Conservation (phyloP, 2,329 filamentous ascomycete genomes). For the Dactylonectria macrodidyma region DNA sequence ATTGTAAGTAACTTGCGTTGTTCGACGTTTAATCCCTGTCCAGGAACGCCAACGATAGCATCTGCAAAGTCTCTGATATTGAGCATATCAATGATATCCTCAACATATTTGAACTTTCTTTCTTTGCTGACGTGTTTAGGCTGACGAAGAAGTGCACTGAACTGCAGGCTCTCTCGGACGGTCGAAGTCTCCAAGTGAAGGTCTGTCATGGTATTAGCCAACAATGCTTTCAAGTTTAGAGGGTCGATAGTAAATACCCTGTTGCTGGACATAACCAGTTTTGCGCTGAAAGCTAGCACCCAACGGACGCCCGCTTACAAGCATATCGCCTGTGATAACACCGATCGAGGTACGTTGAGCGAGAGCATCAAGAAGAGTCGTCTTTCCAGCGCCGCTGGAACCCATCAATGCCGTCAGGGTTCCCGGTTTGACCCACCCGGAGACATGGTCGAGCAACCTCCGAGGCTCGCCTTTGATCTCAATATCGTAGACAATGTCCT, state of each 20-base stretch:
- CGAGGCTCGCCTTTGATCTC: slow-evolving; percentile 79
- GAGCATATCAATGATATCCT: slow-evolving; percentile 71
- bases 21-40: slow-evolving; percentile 68
- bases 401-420: slow-evolving; percentile 82
- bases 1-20: slow-evolving; percentile 71
- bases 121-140: slow-evolving; percentile 60
- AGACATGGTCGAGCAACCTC: slow-evolving; percentile 79
- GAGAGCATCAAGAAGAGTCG: slow-evolving; percentile 50
- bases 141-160: slow-evolving; percentile 68
- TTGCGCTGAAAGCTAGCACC: slow-evolving; percentile 70
- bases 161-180: slow-evolving; percentile 62
- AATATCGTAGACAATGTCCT: slow-evolving; percentile 75
- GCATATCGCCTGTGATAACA: slow-evolving; percentile 71
- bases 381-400: slow-evolving; percentile 58
- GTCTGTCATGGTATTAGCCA: slow-evolving; percentile 49
- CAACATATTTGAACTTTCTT: slow-evolving; percentile 72
- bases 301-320: slow-evolving; percentile 68
- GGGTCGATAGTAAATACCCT: slow-evolving; percentile 44
- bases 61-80: slow-evolving; percentile 74
- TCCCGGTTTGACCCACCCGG: slow-evolving; percentile 88
- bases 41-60: slow-evolving; percentile 70
- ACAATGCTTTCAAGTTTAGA: too few species aligned
- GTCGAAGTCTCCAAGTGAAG: slow-evolving; percentile 64
- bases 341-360: slow-evolving; percentile 65
- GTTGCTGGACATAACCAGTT: slow-evolving; percentile 74